Evolutionary conservation across 2,329 filamentous ascomycete genomes (phyloP).

Genomic region (Lasiodiplodia sp.): DNA sequence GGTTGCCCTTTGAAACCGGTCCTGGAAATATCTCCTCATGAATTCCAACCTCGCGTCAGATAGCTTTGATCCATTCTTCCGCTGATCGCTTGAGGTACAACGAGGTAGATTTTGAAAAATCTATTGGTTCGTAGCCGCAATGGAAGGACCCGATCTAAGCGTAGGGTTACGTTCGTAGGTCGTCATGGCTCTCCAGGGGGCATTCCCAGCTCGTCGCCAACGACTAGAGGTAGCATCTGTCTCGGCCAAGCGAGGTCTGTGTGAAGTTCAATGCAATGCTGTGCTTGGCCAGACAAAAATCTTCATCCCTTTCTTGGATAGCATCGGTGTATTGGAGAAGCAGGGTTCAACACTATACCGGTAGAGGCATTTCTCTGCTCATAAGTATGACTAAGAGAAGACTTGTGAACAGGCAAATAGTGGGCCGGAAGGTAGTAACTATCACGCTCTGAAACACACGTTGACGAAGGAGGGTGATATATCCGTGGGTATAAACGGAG

Average conservation of each 20-base stretch:
- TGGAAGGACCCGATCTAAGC: background rate
- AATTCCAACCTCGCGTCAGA: slow-evolving; percentile 25
- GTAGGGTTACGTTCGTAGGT: slow-evolving; percentile 15
- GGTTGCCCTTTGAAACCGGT: slow-evolving; percentile 29
- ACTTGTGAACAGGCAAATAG: no score
- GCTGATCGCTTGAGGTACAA: background rate
- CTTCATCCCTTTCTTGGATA: slow-evolving; percentile 22
- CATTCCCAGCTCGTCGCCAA: slow-evolving; percentile 21
- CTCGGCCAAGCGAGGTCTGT: slow-evolving; percentile 19
- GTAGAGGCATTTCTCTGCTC: no score
- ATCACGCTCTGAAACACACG: background rate
- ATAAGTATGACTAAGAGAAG: background rate
- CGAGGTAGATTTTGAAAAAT: background rate
- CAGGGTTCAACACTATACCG: background rate
- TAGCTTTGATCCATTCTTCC: slow-evolving; percentile 28
- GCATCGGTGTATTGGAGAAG: background rate
- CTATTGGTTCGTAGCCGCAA: slow-evolving; percentile 10
- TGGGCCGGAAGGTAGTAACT: background rate
- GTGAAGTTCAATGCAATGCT: slow-evolving; percentile 6
- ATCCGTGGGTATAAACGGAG: background rate
- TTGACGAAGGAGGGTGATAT: background rate
- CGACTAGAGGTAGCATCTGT: slow-evolving; percentile 24
- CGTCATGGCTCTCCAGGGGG: slow-evolving; percentile 22
- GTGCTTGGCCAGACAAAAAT: slow-evolving; percentile 14
- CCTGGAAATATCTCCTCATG: slow-evolving; percentile 25